Percentiles rank a stretch among this genome's conserved stretches.
Evolutionary conservation across 164 flowering plant species (phyloP).

Genomic region (Warburgia ugandensis): DNA sequence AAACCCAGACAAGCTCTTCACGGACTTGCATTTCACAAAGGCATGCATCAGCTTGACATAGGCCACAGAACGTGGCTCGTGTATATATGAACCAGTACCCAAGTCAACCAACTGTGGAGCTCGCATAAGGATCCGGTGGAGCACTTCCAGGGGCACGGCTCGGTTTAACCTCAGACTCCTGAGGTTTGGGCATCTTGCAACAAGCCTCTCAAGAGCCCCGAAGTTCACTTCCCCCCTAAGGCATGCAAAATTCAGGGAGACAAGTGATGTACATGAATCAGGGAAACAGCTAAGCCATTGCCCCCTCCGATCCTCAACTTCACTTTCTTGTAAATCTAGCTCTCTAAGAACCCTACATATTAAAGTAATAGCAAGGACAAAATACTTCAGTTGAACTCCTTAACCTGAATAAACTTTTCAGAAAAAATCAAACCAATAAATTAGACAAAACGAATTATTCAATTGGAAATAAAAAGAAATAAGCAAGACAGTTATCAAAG

Average conservation of each 20-base stretch:
- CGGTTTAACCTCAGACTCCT: conserved; percentile 57
- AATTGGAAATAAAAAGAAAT: too few species aligned
- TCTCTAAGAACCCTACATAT: conserved; percentile 55
- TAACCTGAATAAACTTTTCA: too few species aligned
- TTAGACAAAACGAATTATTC: too few species aligned
- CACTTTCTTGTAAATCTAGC: conserved; percentile 57
- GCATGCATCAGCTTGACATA: conserved; percentile 36
- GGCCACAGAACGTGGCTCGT: conserved; percentile 35
- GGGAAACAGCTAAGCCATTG: conserved; percentile 74
- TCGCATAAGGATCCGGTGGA: conserved; percentile 42
- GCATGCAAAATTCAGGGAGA: conserved; percentile 52
- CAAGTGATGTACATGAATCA: conserved; percentile 59
- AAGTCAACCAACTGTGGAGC: conserved; percentile 61
- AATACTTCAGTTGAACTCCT: too few species aligned
- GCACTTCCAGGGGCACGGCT: conserved; percentile 40
- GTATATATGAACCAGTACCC: conserved; percentile 65
- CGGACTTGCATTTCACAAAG: conserved; percentile 41
- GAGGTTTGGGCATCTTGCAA: conserved; percentile 52
- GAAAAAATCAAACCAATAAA: too few species aligned
- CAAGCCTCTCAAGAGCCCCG: conserved; percentile 65
- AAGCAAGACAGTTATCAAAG: too few species aligned
- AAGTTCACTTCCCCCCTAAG: conserved; percentile 37
- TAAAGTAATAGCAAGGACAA: too few species aligned
- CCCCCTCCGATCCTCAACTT: conserved; percentile 45
- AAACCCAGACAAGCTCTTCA: conserved; percentile 59